phyloP scores from a whole-genome alignment of 805 yeast genomes.

The Yarrowia sp. region DNA sequence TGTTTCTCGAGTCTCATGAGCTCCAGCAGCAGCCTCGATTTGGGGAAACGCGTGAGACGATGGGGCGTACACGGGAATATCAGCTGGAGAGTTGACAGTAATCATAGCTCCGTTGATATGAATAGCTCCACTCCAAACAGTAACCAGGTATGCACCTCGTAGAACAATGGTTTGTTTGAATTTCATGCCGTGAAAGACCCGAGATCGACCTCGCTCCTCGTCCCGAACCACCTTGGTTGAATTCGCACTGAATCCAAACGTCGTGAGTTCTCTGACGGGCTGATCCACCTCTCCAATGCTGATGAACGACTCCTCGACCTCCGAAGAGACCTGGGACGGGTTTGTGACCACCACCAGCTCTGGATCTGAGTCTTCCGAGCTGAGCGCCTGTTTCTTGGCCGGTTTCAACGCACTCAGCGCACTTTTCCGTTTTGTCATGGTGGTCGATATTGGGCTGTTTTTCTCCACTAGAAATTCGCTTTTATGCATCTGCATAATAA shows the following conservation, averaged over 20 bases:
- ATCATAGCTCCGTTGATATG: conserved; percentile 20
- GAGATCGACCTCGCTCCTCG: background rate
- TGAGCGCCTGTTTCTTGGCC: conserved; percentile 1
- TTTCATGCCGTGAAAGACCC: conserved; percentile 16
- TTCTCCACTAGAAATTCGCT: background rate
- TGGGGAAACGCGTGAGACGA: conserved; percentile 5
- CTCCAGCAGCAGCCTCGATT: conserved; percentile 22
- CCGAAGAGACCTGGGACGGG: background rate
- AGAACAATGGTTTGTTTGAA: conserved; percentile 14
- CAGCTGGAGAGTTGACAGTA: background rate
- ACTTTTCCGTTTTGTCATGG: conserved; percentile 22
- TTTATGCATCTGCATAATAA: background rate
- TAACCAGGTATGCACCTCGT: conserved; percentile 10
- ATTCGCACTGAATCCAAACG: background rate
- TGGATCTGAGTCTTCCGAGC: conserved; percentile 10
- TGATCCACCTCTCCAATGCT: background rate
- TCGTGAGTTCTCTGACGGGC: background rate
- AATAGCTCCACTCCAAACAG: conserved; percentile 16
- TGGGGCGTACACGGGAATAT: conserved; percentile 10
- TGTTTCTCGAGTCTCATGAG: background rate
- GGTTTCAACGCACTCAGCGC: conserved; percentile 19
- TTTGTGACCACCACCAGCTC: conserved; percentile 1
- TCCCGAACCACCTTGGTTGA: conserved; percentile 16
- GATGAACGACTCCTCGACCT: conserved; percentile 6
- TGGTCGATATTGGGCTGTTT: background rate